Evolutionary conservation across 495 filamentous ascomycete genomes (phyloP), one percentile per base, ranked within the genome.

Genomic region (Tuber magnatum): DNA sequence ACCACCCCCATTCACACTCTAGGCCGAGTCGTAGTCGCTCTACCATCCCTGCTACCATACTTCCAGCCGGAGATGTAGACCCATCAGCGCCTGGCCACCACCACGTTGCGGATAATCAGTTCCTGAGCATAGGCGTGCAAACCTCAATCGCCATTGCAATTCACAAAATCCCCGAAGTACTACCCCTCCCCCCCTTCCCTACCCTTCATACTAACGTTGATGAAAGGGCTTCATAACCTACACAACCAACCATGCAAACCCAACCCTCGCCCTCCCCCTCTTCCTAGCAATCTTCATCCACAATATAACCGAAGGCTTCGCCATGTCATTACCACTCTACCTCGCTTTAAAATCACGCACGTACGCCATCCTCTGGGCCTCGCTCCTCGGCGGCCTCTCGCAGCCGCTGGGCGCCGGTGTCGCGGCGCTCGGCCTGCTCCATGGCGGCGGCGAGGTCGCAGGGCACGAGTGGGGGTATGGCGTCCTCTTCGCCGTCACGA

Each of bases 271-370:
- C 20, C 88, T 97, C 80, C 90, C 92, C 48, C 92, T 99, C 46
- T 99, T 99, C 85, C 87, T 98, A 79, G 95, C 95, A 1, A 88
- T 99, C 5, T 97, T 95, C 81, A 94, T 98, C 76, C 95, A 99
- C 86, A 99, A 98, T 84, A 97, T 99, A 76, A 91, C 93, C 69
- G 95, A 99, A 84, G 95, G 95, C 28, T 99, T 98, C 82, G 92
- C 93, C 76, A 91, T 99, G 88, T 92, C 93, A 0, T 85, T 99
- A 3, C 95, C 95, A 0, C 86, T 99, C 0, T 98, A 94, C 83
- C 90, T 99, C 70, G 95, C 95, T 3, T 86, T 97, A 18, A 85
- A 89, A 68, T 93, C 88, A 69, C 90, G 93, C 46, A 83, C 85
- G 75, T 90, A 90, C 81, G 94, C 95, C 28, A 93, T 98, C 83